These are phyloP conservation scores for Puccinia coronata DNA, from an alignment of 1,284 basidiomycete genomes.

Conservation along the genomic window DNA sequence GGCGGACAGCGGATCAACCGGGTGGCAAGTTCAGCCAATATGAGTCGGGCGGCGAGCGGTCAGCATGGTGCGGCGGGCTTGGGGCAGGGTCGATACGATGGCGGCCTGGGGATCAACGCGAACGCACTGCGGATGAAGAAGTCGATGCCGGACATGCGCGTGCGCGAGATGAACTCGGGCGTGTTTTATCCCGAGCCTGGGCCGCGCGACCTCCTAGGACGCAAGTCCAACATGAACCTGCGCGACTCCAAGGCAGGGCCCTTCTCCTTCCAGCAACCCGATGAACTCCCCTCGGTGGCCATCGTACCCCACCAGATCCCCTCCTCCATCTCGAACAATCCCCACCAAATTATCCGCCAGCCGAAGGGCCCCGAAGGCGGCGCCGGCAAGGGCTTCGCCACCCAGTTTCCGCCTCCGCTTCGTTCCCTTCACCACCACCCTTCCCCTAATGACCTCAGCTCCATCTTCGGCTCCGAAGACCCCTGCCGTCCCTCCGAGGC, in stretches of 20 bases:
- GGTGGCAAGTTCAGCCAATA: slow-evolving; percentile 31
- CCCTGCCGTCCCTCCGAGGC: not conserved
- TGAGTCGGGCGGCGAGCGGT: not conserved
- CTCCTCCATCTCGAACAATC: not conserved
- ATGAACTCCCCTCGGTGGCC: not conserved
- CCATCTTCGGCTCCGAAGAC: not conserved
- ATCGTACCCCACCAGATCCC: not conserved
- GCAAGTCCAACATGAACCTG: slow-evolving; percentile 32
- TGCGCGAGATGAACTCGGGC: slow-evolving; percentile 33
- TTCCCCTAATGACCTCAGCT: not conserved
- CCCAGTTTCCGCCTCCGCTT: not conserved
- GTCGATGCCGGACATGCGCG: slow-evolving; percentile 74
- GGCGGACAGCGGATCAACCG: not conserved
- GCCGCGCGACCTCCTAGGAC: not conserved
- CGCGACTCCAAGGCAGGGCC: not conserved
- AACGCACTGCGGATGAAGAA: slow-evolving; percentile 68
- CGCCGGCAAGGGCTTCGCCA: slow-evolving; percentile 34
- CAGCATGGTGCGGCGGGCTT: not conserved
- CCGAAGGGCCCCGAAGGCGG: slow-evolving; percentile 39
- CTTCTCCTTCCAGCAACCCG: slow-evolving; percentile 11
- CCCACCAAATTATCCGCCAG: slow-evolving; percentile 39
- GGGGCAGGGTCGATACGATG: not conserved
- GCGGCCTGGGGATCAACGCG: not conserved
- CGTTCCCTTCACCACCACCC: not conserved
- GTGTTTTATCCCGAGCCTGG: slow-evolving; percentile 30